A percentile compares a stretch with the other conserved stretches of the same genome.
phyloP scores from a whole-genome alignment of 352 stramenopile genomes.

The Globisporangium emineosum region DNA sequence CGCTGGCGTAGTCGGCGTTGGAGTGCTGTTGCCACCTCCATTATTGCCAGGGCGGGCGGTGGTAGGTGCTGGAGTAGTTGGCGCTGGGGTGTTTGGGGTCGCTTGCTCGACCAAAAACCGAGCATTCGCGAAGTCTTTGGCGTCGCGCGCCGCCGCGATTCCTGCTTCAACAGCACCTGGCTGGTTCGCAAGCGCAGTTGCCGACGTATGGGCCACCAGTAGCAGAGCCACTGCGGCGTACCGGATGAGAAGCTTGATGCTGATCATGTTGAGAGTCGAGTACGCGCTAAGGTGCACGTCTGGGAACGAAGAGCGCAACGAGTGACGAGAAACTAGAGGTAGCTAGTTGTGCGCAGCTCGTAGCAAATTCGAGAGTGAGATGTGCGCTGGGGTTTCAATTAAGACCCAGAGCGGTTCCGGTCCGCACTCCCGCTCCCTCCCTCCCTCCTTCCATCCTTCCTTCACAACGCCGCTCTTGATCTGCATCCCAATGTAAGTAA shows the following conservation, averaged over 20 bases:
- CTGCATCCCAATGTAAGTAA: background rate
- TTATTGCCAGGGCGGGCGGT: too few relatives aligned
- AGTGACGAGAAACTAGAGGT: background rate
- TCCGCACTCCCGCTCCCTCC: background rate
- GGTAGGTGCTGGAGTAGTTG: background rate
- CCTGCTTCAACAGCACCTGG: background rate
- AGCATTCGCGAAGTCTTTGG: background rate
- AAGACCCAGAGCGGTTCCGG: background rate
- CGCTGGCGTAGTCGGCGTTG: background rate
- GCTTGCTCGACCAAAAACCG: background rate
- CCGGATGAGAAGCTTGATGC: background rate
- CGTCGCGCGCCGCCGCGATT: background rate
- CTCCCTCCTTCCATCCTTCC: background rate
- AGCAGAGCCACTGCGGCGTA: background rate
- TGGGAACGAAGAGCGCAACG: background rate
- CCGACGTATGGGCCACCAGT: background rate
- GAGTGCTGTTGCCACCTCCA: too few relatives aligned
- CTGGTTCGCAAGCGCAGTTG: background rate
- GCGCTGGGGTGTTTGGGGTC: background rate
- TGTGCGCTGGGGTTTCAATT: background rate
- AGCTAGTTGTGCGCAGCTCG: background rate
- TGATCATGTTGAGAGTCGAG: background rate
- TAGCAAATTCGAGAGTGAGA: background rate
- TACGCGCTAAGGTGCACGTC: background rate
- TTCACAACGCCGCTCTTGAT: background rate